Evolutionary conservation across 371 early-diverging fungal genomes (phyloP).

Genomic region (Saksenaea vasiformis): DNA sequence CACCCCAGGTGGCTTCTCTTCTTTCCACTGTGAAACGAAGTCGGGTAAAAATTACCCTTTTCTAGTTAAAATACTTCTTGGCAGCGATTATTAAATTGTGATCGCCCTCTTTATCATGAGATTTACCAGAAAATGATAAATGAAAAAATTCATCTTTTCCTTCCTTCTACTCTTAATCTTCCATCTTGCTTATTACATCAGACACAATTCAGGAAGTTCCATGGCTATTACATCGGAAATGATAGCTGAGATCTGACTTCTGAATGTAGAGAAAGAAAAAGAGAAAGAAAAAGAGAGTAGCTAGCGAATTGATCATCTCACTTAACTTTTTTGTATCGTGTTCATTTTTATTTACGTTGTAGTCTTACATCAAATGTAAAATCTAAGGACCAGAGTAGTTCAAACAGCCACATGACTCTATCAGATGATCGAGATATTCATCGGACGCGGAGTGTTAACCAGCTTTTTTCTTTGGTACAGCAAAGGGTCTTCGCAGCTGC

Average conservation of each 20-base stretch:
- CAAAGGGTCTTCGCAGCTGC: background rate
- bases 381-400: background rate
- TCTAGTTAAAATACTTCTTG: slow-evolving; percentile 1
- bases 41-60: background rate
- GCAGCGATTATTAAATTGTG: background rate
- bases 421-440: slow-evolving; percentile 1
- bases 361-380: background rate
- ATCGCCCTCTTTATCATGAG: background rate
- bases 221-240: background rate
- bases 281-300: no score
- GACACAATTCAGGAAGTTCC: background rate
- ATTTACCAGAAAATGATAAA: background rate
- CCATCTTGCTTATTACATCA: background rate
- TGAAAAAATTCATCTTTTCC: background rate
- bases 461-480: background rate
- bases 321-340: background rate
- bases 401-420: background rate
- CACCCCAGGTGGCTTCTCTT: background rate
- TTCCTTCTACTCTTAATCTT: background rate
- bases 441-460: background rate
- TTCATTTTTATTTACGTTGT: background rate
- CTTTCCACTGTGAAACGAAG: background rate
- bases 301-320: no score
- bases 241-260: background rate
- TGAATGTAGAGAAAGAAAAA: no score